Evolutionary conservation across 2,329 filamentous ascomycete species (phyloP), one percentile per base, ranked within the genome.

Genomic region (Trichoderma semiorbis): DNA sequence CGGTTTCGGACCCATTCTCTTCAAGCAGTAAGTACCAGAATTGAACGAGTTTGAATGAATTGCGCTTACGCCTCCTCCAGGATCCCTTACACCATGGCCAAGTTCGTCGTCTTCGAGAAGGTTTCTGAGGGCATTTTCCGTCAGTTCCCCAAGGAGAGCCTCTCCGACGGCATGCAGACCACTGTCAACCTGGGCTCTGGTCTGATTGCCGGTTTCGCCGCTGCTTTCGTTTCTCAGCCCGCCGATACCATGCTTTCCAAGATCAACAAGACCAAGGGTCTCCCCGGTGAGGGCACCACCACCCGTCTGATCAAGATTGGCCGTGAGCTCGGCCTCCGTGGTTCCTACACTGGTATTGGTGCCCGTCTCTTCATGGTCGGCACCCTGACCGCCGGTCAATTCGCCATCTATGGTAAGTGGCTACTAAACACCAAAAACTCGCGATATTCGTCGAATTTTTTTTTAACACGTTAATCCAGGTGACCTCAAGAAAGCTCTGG

Each of bases 41-140:
- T 18, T 39, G 8, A n/a, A 47, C 3, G 14, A 55, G 1, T 7
- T 50, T 2, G 32, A 26, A 7, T 55, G 5, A 21, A 21, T 47
- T n/a, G 14, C 14, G 39, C 72, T 74, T 18, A 72, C 71, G 50
- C 18, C 2, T 11, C 24, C 11, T 61, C 6, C 75, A 93, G 92
- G 88, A 91, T 97, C 78, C 93, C 93, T 76, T 97, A 97, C 88
- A 97, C 93, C 83, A 95, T 96, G 92, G 88, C 93, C 89, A 97
- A 97, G 88, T 97, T 97, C 86, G 93, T 95, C 84, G 93, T 95
- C 79, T 96, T 90, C 89, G 93, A 97, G 86, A 95, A 95, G 89
- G 92, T 94, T 78, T 86, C 90, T 78, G 93, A 96, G 86, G 79
- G 87, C 77, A 83, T 93, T 85, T 95, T 91, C 88, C 82, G 85